phyloP scores from a whole-genome alignment of 2,329 filamentous ascomycete species.

The Trichoderma aggressivum region DNA sequence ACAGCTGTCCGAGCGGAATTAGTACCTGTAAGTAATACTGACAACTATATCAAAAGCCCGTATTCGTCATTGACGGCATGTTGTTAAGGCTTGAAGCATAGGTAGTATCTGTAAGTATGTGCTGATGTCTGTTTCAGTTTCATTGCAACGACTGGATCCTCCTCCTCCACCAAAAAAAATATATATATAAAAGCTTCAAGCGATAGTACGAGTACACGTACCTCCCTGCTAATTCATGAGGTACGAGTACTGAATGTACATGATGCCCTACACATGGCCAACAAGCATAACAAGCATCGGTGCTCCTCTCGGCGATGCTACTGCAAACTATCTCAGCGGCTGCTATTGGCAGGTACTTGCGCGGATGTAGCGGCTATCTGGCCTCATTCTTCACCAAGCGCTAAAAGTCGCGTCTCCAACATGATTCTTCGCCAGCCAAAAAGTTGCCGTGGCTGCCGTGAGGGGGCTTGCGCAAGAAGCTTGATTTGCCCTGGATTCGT shows the following conservation, averaged over 20 bases:
- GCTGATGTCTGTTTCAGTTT: background rate
- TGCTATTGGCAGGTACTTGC: conserved; percentile 3
- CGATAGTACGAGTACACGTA: background rate
- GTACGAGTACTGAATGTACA: too few species aligned
- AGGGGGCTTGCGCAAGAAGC: conserved; percentile 1
- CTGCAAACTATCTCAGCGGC: background rate
- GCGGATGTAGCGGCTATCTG: conserved; percentile 31
- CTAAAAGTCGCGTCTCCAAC: conserved; percentile 20
- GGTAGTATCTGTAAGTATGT: too few species aligned
- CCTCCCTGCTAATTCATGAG: background rate
- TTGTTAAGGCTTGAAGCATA: background rate
- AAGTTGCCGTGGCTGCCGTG: conserved; percentile 33
- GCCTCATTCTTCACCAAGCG: conserved; percentile 18
- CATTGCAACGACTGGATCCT: background rate
- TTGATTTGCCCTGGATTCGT: background rate
- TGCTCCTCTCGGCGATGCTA: background rate
- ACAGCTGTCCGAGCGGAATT: background rate
- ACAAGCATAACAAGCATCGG: background rate
- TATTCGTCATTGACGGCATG: background rate
- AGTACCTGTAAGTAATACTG: background rate
- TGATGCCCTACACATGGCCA: too few species aligned
- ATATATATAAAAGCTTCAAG: background rate
- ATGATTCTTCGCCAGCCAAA: conserved; percentile 23
- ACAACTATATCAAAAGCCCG: background rate
- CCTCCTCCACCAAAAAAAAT: too few species aligned